A percentile compares a stretch with the other conserved stretches of the same genome.
These are phyloP conservation scores for Fraxinus nigra DNA, from an alignment of 305 asterid genomes.

Conservation along the genomic window DNA sequence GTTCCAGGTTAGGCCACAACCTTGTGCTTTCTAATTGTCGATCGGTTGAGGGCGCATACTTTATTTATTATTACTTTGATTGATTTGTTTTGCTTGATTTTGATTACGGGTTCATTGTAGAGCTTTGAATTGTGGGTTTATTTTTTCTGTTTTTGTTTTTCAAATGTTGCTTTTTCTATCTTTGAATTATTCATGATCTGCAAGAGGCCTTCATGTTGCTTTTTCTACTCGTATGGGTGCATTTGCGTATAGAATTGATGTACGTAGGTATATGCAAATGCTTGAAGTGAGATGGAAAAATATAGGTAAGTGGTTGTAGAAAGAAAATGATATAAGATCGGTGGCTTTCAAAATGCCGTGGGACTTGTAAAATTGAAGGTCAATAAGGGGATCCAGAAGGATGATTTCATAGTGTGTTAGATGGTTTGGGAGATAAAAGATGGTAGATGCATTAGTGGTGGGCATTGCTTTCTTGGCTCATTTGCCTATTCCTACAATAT, in stretches of 20 bases:
- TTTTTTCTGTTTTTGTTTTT: neutral
- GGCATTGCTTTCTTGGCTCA: neutral
- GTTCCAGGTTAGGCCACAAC: constrained; percentile 26
- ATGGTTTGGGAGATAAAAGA: neutral
- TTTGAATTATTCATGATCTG: neutral
- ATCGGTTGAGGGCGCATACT: neutral
- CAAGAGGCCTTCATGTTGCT: neutral
- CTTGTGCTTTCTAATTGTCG: neutral
- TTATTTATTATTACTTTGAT: neutral
- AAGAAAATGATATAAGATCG: neutral
- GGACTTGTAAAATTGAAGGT: neutral
- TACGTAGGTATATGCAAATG: neutral
- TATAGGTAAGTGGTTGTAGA: neutral
- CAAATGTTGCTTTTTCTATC: neutral
- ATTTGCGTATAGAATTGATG: neutral
- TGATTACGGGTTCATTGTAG: neutral
- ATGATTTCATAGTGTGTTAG: neutral
- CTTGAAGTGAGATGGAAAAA: neutral
- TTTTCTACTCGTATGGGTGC: neutral
- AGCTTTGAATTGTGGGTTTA: neutral
- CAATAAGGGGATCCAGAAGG: neutral
- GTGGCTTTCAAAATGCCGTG: neutral
- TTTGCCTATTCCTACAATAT: neutral
- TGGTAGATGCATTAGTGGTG: neutral
- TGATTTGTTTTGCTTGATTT: neutral